Base-by-base conservation (phyloP, 768 basidiomycete species). In the Suillus placidus region DNA sequence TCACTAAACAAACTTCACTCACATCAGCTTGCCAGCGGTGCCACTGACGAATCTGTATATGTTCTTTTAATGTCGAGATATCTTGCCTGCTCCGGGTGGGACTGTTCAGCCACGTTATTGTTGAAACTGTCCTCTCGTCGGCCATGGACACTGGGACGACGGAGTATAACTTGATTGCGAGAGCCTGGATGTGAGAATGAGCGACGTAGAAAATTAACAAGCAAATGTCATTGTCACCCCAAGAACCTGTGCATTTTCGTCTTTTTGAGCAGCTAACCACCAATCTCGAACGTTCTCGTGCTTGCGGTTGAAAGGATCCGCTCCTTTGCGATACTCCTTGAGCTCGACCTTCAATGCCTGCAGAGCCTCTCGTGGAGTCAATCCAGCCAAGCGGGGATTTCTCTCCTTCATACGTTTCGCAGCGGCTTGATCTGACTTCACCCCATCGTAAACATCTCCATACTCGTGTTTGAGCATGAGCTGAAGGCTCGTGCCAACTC, bases 41-140 rank as follows among this genome's bases (percentile, higher is more conserved):
- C 62, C 66, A 67, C 42, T 67, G 62, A 14, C 51, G 38, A n/a
- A 68, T 65, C 34, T 65, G 62, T 4, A 65, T 35, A 35, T 65
- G 64, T 35, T 68, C 64, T 23, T 63, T 64, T 3, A 65, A 40
- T 9, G 61, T 68, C 3, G 26, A 43, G 18, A 68, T 23, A 6
- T 63, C 47, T 30, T 68, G 67, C 4, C 56, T 7, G 23, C 18
- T 47, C 2, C 49, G 49, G 3, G 47, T 35, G 34, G 67, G 61
- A 20, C 26, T 37, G n/a, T 69, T 69, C 30, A 67, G 54, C 66
- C 69, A 69, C 3, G 64, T 65, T 1, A 69, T 64, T 3, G 35
- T 69, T 6, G 66, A 69, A 57, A 67, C 64, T 4, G 61, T 67
- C 12, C 37, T 34, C 55, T 62, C 66, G 47, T 69, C 64, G 1